phyloP scores from a whole-genome alignment of 1,284 basidiomycete genomes.

The Ustilago nuda region DNA sequence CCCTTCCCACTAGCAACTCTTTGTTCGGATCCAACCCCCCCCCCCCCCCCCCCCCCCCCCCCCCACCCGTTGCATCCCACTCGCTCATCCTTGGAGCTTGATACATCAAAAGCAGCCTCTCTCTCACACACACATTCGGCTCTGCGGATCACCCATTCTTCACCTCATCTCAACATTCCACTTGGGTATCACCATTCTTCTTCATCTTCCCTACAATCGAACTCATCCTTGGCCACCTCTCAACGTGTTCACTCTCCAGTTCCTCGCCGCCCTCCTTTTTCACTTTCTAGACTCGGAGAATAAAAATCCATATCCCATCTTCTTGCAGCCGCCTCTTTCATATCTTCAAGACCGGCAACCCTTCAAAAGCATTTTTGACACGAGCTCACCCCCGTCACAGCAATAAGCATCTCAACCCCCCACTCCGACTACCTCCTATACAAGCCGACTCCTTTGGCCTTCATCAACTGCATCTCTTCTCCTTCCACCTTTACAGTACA shows the following conservation, averaged over 20 bases:
- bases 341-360: conserved; percentile 9
- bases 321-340: conserved; percentile 6
- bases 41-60: too few species aligned
- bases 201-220: background rate
- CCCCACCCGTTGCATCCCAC: background rate
- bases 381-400: background rate
- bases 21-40: background rate
- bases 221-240: conserved; percentile 2
- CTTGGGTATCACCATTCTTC: background rate
- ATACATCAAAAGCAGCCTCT: background rate
- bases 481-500: background rate
- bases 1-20: conserved; percentile 1
- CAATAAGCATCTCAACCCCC: conserved; percentile 13
- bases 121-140: background rate
- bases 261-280: background rate
- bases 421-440: background rate
- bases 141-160: background rate
- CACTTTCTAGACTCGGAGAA: conserved; percentile 5
- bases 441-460: background rate
- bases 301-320: conserved; percentile 17
- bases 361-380: conserved; percentile 18
- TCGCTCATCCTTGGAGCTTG: background rate
- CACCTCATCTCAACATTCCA: conserved; percentile 1
- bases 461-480: conserved; percentile 4
- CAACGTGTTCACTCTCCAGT: background rate